Evolutionary conservation across 495 filamentous ascomycete species (phyloP), one percentile per base, ranked within the genome.

Genomic region (Hyphodiscus hymeniophilus): DNA sequence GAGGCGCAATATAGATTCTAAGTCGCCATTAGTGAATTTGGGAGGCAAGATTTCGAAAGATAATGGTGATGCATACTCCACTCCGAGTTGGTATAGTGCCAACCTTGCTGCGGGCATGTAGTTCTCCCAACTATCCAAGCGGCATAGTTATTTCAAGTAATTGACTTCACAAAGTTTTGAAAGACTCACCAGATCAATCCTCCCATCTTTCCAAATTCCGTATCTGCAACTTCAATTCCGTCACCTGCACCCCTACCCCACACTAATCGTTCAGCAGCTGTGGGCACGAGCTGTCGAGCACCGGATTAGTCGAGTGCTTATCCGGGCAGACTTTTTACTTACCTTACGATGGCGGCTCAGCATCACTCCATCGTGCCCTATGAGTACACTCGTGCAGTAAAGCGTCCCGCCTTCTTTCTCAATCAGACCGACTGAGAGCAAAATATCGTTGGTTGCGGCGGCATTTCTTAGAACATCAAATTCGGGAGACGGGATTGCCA

Each of bases 41-140:
- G n/a, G n/a, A n/a, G n/a, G n/a, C n/a, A n/a, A n/a, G n/a, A n/a
- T n/a, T n/a, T n/a, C n/a, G n/a, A n/a, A n/a, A n/a, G n/a, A n/a
- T n/a, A n/a, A n/a, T n/a, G n/a, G n/a, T 41, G 35, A 34, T 8
- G 31, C 59, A 38, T 54, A 69, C 66, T 69, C 65, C 42, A 69
- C 50, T 1, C 65, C 65, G 52, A 65, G 65, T 35, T 69, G 66
- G 52, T 67, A 69, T 10, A 69, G 52, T 6, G 65, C 62, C 52
- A 69, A 51, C 12, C 66, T 55, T 11, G 66, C 65, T 7, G 63
- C 65, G 3, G 66, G 66, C 66, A 69, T 69, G 35, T 69, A 69
- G 42, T 69, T 69, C 50, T 67, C 66, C 66, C 66, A 69, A 45
- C 64, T 67, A 34, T 16, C 18, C 1, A 26, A 11, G 21, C 10